Conservation (phyloP, 371 early-diverging fungal species). For the Mucor piriformis region DNA sequence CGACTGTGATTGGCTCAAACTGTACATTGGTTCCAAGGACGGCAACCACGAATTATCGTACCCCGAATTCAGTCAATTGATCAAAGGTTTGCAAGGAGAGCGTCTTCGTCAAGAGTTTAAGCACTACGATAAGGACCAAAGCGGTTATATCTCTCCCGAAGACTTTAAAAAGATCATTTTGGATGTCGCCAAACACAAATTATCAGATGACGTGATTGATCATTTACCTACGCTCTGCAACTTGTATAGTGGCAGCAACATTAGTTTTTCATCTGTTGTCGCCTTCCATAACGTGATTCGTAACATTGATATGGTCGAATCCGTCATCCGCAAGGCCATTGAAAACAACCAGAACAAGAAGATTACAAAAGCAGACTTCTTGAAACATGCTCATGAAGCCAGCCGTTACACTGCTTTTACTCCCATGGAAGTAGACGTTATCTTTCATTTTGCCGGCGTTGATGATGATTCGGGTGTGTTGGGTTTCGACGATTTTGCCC, state of each 20-base stretch:
- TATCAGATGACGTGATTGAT: constrained; percentile 71
- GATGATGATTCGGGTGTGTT: constrained; percentile 61
- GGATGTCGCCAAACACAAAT: constrained; percentile 69
- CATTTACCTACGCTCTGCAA: constrained; percentile 72
- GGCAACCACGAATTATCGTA: constrained; percentile 65
- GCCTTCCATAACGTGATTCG: constrained; percentile 80
- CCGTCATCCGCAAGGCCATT: constrained; percentile 61
- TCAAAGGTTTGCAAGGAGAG: constrained; percentile 79
- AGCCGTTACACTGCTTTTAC: constrained; percentile 72
- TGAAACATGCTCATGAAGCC: constrained; percentile 60
- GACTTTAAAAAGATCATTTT: constrained; percentile 69
- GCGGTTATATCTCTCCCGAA: constrained; percentile 70
- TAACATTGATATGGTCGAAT: constrained; percentile 75
- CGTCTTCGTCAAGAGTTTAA: constrained; percentile 82
- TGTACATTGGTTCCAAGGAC: constrained; percentile 67
- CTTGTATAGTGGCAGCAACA: constrained; percentile 56
- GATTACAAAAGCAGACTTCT: constrained; percentile 68
- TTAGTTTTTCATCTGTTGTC: constrained; percentile 66
- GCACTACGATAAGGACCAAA: constrained; percentile 66
- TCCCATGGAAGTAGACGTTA: constrained; percentile 83
- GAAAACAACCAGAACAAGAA: constrained; percentile 55
- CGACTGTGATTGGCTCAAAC: constrained; percentile 74
- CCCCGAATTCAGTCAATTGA: constrained; percentile 81
- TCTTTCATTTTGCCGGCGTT: constrained; percentile 80
- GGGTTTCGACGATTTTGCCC: constrained; percentile 62